Conservation (phyloP, 1,139 yeast genomes). For the Yamadazyma jaroonii region DNA sequence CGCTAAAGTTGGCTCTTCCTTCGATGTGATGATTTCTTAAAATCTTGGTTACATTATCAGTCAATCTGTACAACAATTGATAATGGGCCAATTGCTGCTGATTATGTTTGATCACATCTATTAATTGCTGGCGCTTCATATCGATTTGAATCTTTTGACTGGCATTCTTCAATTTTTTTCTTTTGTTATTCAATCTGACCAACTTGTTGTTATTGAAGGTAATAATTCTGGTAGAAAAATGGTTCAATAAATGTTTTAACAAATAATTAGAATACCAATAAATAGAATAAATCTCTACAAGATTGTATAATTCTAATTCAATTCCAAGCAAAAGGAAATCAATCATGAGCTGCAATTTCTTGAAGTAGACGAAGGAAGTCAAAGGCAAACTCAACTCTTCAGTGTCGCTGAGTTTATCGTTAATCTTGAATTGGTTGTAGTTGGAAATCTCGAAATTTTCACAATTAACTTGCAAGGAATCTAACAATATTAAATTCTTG, state of each 20-base stretch:
- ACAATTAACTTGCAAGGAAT: constrained; percentile 69
- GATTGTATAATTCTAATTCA: constrained; percentile 70
- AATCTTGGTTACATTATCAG: constrained; percentile 22
- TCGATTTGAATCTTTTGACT: constrained; percentile 26
- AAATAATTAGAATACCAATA: constrained; percentile 67
- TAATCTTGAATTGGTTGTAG: constrained; percentile 27
- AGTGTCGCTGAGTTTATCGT: constrained; percentile 27
- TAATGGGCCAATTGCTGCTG: constrained; percentile 29
- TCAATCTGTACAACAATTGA: constrained; percentile 33
- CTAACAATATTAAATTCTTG: constrained; percentile 64
- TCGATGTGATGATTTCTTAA: constrained; percentile 20
- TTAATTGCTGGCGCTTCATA: constrained; percentile 29
- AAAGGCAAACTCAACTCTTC: constrained; percentile 47
- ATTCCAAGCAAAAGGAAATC: constrained; percentile 74
- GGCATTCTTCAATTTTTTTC: constrained; percentile 26
- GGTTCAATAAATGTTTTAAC: constrained; percentile 44
- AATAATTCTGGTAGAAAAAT: constrained; percentile 46
- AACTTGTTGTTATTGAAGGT: constrained; percentile 35
- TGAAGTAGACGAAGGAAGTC: constrained; percentile 64
- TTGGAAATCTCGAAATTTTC: constrained; percentile 52
- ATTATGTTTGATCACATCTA: constrained; percentile 16
- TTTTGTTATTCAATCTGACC: constrained; percentile 39
- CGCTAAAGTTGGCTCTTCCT: constrained; percentile 24
- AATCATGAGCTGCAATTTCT: constrained; percentile 67
- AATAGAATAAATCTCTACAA: constrained; percentile 66